Base-by-base conservation (phyloP, 108 stramenopile species). In the Conticribra weissflogii region DNA sequence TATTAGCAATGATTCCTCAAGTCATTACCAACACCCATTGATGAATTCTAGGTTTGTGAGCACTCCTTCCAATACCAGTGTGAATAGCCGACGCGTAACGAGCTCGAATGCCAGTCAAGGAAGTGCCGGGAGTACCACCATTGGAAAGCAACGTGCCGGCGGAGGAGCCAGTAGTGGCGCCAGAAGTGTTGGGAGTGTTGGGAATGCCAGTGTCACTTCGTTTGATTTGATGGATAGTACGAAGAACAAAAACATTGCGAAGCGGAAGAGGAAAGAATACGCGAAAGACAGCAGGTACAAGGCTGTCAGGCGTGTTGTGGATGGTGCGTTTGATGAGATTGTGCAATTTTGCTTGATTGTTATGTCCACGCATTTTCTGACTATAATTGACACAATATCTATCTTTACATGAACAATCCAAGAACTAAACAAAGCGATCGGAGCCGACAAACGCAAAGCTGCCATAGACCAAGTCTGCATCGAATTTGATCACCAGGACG, bases 401-500 rank as follows among this genome's bases (percentile, higher is more conserved):
- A 23, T 21, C 24, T 9, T 7, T 55, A 3, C 54, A 25, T 27
- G 14, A 55, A 27, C 25, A 21, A 25, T 25, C 14, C 14, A 3
- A 25, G 74, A 66, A 21, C 58, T 75, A 3, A 76, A 76, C 46
- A 76, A 63, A 56, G 75, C 75, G 7, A 53, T 75, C 22, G 74
- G 66, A 41, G 63, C 53, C 7, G 87, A 91, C 16, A 71, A 78
- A 54, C 69, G 90, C 34, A 68, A 79, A 18, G 79, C 82, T 34
- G 82, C 85, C 3, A 83, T 92, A 16, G 81, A 78, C 3, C 79
- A 74, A 33, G 87, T 86, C 12, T 83, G 82, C 65, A 68, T 65
- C 14, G 85, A 86, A 31, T 92, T 92, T 68, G 85, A 89, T 64
- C 89, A 90, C 55, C 51, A 50, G 9, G 82, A 89, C 62, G 85